Conservation (phyloP, 495 filamentous ascomycete genomes). For the Hypoxylon subgilvum region DNA sequence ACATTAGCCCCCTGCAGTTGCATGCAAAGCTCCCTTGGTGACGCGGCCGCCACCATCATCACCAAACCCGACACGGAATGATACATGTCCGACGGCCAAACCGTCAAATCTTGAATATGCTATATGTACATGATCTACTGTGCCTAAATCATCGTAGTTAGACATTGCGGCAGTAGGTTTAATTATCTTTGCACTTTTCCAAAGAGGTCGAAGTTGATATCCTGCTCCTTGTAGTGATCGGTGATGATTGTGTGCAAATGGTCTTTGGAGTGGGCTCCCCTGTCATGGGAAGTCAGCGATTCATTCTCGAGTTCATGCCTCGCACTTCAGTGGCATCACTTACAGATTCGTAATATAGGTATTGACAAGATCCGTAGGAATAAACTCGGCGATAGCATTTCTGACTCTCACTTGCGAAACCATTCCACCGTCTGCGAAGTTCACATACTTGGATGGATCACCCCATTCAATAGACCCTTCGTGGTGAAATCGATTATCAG, state of each 20-base stretch:
- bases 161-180: too few species aligned
- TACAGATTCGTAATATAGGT: slow-evolving; percentile 93
- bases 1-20: slow-evolving; percentile 29
- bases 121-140: too few species aligned
- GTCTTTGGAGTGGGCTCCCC: slow-evolving; percentile 79
- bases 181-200: slow-evolving; percentile 19
- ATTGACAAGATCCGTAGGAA: slow-evolving; percentile 80
- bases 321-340: slow-evolving; percentile 44
- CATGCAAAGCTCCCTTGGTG: slow-evolving; percentile 25
- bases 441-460: slow-evolving; percentile 72
- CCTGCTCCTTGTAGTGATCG: slow-evolving; percentile 85
- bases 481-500: slow-evolving; percentile 80
- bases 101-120: too few species aligned
- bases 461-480: slow-evolving; percentile 81
- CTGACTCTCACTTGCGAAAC: slow-evolving; percentile 78
- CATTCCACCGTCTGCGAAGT: slow-evolving; percentile 74
- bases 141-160: too few species aligned
- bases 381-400: slow-evolving; percentile 82
- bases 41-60: slow-evolving; percentile 37
- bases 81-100: too few species aligned
- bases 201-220: slow-evolving; percentile 67
- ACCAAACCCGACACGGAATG: too few species aligned
- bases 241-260: slow-evolving; percentile 81
- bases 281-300: slow-evolving; percentile 48
- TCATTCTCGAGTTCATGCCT: neutral